Evolutionary conservation across 2,329 filamentous ascomycete genomes (phyloP).

Genomic region (Botryotinia narcissicola): DNA sequence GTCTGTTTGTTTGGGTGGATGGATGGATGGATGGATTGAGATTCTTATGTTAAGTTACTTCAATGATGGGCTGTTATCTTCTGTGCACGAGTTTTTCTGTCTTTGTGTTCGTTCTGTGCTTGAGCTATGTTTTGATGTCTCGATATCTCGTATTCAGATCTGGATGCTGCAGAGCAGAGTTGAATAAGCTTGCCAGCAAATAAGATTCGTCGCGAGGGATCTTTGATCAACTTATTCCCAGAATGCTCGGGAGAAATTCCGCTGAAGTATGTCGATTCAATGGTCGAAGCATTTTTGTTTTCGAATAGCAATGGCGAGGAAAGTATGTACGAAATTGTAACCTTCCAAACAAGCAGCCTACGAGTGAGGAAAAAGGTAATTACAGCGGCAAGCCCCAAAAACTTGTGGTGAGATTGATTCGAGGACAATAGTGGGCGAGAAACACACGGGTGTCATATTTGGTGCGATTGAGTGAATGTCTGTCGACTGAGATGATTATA

Average conservation of each 20-base stretch:
- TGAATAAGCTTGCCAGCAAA: too few relatives aligned
- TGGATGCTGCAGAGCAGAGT: too few relatives aligned
- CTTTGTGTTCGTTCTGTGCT: not conserved
- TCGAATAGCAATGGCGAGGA: slow-evolving; percentile 39
- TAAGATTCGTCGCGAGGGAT: too few relatives aligned
- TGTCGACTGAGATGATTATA: not conserved
- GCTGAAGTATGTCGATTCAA: slow-evolving; percentile 39
- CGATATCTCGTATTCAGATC: too few relatives aligned
- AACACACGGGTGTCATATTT: not conserved
- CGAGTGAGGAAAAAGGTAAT: not conserved
- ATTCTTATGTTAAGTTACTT: not conserved
- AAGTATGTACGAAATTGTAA: slow-evolving; percentile 22
- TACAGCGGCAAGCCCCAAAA: not conserved
- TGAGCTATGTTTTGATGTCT: not conserved
- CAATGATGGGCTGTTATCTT: not conserved
- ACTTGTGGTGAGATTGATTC: not conserved
- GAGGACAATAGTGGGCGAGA: not conserved
- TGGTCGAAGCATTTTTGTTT: slow-evolving; percentile 41
- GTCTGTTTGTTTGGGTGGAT: not conserved
- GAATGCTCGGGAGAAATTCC: slow-evolving; percentile 41
- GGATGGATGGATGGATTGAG: not conserved
- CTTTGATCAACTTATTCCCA: slow-evolving; percentile 18
- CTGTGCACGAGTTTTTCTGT: accelerated
- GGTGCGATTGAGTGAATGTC: not conserved
- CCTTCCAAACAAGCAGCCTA: not conserved